These are phyloP conservation scores for Fragaria vesca DNA, from an alignment of 306 rosid species.

Conservation along the genomic window DNA sequence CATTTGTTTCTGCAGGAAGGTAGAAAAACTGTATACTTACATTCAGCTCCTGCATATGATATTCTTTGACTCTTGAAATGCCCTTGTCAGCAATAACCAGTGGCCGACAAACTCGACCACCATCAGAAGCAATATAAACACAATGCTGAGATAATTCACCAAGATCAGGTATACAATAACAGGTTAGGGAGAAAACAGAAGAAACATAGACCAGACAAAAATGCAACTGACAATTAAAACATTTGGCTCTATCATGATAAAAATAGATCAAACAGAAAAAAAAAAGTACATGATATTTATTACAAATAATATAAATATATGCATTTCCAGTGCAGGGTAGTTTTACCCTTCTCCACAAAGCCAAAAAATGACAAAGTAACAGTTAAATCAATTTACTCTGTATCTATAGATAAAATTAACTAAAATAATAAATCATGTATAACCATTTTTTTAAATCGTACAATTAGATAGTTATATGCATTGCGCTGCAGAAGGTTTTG, in stretches of 20 bases:
- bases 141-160: constrained; percentile 41
- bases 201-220: neutral
- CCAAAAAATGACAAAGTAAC: neutral
- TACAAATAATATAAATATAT: neutral
- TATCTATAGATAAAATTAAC: neutral
- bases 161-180: neutral
- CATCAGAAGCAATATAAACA: constrained; percentile 94
- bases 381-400: neutral
- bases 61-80: constrained; percentile 70
- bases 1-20: constrained; percentile 9
- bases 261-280: neutral
- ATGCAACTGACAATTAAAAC: neutral
- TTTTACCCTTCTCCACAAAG: neutral
- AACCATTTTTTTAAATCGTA: neutral
- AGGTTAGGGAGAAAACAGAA: neutral
- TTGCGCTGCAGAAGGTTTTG: neutral
- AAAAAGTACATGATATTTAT: neutral
- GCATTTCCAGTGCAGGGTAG: neutral
- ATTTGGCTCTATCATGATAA: neutral
- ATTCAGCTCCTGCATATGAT: constrained; percentile 88
- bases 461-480: neutral
- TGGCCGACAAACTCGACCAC: constrained; percentile 98
- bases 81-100: constrained; percentile 93
- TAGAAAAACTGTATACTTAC: constrained; percentile 38
- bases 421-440: neutral